These are phyloP conservation scores for Leishmania gerbilli DNA, from an alignment of 208 protist species.

Conservation along the genomic window DNA sequence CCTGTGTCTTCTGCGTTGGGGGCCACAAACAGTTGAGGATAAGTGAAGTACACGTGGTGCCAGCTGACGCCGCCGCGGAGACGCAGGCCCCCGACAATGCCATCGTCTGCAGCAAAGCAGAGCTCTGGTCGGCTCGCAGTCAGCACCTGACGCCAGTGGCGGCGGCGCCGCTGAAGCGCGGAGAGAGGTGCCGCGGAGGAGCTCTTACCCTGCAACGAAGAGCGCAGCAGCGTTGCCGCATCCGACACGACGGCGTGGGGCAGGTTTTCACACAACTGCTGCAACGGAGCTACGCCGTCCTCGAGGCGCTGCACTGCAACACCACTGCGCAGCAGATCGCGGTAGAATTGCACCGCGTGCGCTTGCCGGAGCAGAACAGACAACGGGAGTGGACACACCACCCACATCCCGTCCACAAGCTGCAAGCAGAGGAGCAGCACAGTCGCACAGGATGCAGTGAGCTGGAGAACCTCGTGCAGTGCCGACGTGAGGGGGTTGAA, in stretches of 20 bases:
- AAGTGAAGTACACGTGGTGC: constrained; percentile 65
- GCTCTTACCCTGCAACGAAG: not conserved
- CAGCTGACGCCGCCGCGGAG: constrained; percentile 42
- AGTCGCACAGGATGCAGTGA: constrained; percentile 14
- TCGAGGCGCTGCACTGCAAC: constrained; percentile 17
- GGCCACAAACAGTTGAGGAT: constrained; percentile 48
- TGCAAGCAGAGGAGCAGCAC: constrained; percentile 15
- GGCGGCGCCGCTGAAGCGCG: constrained; percentile 20
- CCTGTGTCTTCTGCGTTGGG: not conserved
- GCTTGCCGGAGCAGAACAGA: not conserved
- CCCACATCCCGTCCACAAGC: not conserved
- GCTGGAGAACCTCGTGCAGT: constrained; percentile 28
- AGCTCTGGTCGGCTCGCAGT: constrained; percentile 13
- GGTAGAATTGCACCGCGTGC: constrained; percentile 12
- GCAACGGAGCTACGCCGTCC: constrained; percentile 18
- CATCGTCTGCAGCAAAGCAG: constrained; percentile 41
- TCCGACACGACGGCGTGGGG: constrained; percentile 22
- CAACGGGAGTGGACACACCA: constrained; percentile 3
- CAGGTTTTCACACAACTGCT: constrained; percentile 40
- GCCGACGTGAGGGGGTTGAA: constrained; percentile 40
- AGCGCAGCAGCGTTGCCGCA: not conserved
- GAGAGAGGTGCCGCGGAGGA: not conserved
- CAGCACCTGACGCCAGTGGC: constrained; percentile 20
- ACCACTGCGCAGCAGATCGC: constrained; percentile 20
- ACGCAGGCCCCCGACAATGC: constrained; percentile 51